These are phyloP conservation scores for Nematodospora valgi DNA, from an alignment of 805 yeast species.

Conservation along the genomic window DNA sequence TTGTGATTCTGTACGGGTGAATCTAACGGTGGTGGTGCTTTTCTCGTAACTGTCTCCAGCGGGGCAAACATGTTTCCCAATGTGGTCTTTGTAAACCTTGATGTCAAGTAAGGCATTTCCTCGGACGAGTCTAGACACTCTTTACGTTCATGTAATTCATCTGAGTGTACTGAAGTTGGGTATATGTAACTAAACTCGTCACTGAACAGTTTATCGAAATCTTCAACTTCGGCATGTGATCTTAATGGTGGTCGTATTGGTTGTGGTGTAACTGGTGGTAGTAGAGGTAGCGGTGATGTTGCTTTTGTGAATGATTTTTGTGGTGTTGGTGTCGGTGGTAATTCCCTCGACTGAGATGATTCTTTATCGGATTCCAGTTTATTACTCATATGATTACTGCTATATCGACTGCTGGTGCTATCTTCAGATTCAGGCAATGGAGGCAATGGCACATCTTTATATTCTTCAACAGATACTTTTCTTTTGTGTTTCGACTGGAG, in stretches of 20 bases:
- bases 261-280: not conserved
- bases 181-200: constrained; percentile 10
- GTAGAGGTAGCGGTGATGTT: constrained; percentile 2
- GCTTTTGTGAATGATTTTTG: not conserved
- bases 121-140: constrained; percentile 1
- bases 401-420: not conserved
- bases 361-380: constrained; percentile 3
- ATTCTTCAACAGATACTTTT: constrained; percentile 12
- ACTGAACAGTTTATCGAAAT: not conserved
- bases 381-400: not conserved
- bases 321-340: not conserved
- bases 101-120: constrained; percentile 2
- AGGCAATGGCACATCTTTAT: constrained; percentile 21
- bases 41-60: no score
- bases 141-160: constrained; percentile 1
- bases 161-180: constrained; percentile 4
- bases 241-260: constrained; percentile 1
- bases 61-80: no score
- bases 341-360: not conserved
- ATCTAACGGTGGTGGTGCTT: constrained; percentile 13
- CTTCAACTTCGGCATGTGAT: not conserved
- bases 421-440: constrained; percentile 11
- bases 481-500: constrained; percentile 1
- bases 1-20: no score
- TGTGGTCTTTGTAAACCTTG: constrained; percentile 2